Conservation (phyloP, 495 filamentous ascomycete species). For the Daldinia loculata region DNA sequence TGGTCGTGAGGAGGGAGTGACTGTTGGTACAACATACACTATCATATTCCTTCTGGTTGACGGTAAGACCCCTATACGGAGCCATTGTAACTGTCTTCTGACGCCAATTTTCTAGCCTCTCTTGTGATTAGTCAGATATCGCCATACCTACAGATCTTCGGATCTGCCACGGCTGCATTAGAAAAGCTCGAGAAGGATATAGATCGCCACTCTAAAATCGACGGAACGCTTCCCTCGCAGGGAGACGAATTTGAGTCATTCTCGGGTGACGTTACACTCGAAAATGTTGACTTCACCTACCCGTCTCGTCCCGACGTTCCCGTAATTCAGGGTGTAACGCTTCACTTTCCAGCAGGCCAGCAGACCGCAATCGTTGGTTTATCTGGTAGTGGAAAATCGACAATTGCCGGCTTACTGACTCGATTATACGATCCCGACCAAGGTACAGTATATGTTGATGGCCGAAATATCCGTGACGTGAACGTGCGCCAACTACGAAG, state of each 20-base stretch:
- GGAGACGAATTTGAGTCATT: conserved; percentile 48
- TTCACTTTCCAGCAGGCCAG: conserved; percentile 63
- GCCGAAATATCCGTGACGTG: conserved; percentile 60
- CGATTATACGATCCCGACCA: conserved; percentile 62
- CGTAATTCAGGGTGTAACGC: conserved; percentile 59
- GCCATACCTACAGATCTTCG: conserved; percentile 68
- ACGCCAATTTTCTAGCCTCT: conserved; percentile 54
- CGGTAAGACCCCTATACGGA: conserved; percentile 50
- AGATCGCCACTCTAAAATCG: conserved; percentile 60
- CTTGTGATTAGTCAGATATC: conserved; percentile 70
- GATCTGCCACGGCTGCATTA: conserved; percentile 60
- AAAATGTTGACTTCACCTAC: conserved; percentile 67
- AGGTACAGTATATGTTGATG: conserved; percentile 60
- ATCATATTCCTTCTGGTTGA: conserved; percentile 73
- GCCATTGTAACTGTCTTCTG: conserved; percentile 11
- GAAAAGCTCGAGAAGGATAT: conserved; percentile 59
- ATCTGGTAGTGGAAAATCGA: conserved; percentile 78
- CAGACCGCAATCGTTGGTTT: conserved; percentile 73
- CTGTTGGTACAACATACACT: conserved; percentile 68
- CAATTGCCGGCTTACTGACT: conserved; percentile 64
- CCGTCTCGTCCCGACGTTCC: conserved; percentile 66
- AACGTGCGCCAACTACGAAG: conserved; percentile 66
- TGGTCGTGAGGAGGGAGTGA: conserved; percentile 48
- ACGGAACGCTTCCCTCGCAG: conserved; percentile 52
- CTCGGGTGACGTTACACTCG: conserved; percentile 59